These are phyloP conservation scores for Leptographium procerum DNA, from an alignment of 2,329 filamentous ascomycete genomes.

Conservation along the genomic window DNA sequence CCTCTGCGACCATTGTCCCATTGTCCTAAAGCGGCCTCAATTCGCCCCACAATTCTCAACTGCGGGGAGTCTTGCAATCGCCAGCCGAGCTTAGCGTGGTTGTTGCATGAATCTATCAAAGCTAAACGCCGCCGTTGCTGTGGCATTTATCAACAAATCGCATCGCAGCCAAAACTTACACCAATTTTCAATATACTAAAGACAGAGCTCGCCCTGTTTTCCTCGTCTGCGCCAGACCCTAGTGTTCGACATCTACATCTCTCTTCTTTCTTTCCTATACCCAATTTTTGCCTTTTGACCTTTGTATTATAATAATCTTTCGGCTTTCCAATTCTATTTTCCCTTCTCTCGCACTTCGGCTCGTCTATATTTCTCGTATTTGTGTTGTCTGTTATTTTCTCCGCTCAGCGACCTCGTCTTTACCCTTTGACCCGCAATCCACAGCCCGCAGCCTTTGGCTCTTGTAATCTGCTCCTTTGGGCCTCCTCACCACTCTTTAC, in stretches of 20 bases:
- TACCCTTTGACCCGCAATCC: not conserved
- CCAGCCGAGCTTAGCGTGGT: not conserved
- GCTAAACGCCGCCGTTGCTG: slow-evolving; percentile 12
- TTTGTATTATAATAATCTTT: not conserved
- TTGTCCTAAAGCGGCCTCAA: not conserved
- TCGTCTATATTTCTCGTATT: not conserved
- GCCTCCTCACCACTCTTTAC: not conserved
- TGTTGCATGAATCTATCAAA: not conserved
- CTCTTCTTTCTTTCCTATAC: not conserved
- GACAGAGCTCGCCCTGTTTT: not conserved
- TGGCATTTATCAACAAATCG: slow-evolving; percentile 13
- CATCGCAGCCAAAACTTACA: not conserved
- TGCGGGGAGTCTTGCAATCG: not conserved
- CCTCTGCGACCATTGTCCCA: not conserved
- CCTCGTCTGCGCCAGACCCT: not conserved
- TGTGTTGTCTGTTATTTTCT: not conserved
- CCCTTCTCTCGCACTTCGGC: not conserved
- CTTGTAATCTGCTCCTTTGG: not conserved
- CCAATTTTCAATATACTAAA: not conserved
- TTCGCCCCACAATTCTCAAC: not conserved
- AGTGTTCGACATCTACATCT: not conserved
- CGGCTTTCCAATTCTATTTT: not conserved
- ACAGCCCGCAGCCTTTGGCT: not conserved
- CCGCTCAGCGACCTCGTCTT: not conserved
- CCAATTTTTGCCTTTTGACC: not conserved